These are phyloP conservation scores for Podospora didyma DNA, from an alignment of 495 filamentous ascomycete species.

Conservation along the genomic window DNA sequence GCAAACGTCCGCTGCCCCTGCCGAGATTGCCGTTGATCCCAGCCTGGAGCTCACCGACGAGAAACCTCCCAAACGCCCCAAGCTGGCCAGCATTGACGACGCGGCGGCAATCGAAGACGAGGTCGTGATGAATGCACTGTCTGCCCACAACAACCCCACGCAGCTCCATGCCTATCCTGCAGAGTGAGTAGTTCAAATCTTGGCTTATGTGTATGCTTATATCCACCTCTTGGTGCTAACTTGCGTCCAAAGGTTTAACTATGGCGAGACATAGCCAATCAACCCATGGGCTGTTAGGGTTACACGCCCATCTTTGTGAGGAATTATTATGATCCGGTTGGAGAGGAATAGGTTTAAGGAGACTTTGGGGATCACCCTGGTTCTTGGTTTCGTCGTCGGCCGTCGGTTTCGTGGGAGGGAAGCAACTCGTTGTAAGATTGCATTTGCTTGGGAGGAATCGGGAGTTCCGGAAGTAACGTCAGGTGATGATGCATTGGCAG, in stretches of 20 bases:
- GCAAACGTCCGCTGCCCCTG: constrained; percentile 15
- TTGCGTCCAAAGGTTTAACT: constrained; percentile 19
- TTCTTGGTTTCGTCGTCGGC: background rate
- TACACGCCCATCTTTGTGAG: background rate
- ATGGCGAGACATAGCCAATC: constrained; percentile 36
- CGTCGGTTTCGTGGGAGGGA: background rate
- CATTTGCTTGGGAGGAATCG: background rate
- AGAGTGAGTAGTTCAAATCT: constrained; percentile 28
- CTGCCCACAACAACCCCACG: constrained; percentile 31
- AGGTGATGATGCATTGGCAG: background rate
- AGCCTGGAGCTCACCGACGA: constrained; percentile 23
- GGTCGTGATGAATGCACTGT: constrained; percentile 35
- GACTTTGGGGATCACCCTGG: background rate
- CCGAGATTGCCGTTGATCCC: constrained; percentile 28
- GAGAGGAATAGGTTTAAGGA: background rate
- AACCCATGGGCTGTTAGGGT: background rate
- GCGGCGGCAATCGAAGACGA: constrained; percentile 31
- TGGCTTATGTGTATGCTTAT: background rate
- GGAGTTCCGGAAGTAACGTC: constrained; percentile 3
- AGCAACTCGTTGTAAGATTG: background rate
- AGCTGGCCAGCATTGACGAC: constrained; percentile 29
- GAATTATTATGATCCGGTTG: background rate
- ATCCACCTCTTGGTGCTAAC: constrained; percentile 1
- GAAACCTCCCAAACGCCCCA: constrained; percentile 33
- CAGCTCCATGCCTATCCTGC: constrained; percentile 30